A percentile compares a stretch with the other conserved stretches of the same genome.
Evolutionary conservation across 306 rosid species (phyloP).

Genomic region (Cucurbita moschata): DNA sequence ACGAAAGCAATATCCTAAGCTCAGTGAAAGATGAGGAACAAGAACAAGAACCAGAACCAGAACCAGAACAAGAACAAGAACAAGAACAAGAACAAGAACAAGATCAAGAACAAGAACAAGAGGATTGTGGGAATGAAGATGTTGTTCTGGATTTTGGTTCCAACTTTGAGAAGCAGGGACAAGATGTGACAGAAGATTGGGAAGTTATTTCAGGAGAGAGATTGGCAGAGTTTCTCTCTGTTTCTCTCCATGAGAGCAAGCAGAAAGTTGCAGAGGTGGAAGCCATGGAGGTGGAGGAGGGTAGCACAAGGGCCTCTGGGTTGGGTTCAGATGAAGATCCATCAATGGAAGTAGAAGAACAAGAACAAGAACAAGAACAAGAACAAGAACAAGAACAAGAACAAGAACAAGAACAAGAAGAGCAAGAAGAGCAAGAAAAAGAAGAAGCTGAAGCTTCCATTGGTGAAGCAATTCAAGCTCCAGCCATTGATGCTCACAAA

Average conservation of each 20-base stretch:
- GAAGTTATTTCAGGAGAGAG: conserved; percentile 30
- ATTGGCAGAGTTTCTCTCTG: background rate
- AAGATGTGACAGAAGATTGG: conserved; percentile 54
- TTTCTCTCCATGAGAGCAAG: background rate
- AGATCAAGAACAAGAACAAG: conserved; percentile 29
- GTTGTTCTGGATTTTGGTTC: conserved; percentile 68
- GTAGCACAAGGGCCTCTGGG: conserved; percentile 9
- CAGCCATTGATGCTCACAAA: conserved; percentile 14
- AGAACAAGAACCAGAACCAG: conserved; percentile 17
- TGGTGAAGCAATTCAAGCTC: conserved; percentile 21
- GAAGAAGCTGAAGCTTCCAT: conserved; percentile 11
- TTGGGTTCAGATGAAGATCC: conserved; percentile 8
- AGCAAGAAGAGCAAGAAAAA: background rate
- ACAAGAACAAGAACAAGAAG: background rate
- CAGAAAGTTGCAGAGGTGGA: conserved; percentile 11
- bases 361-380: too few species aligned
- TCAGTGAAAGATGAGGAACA: conserved; percentile 21
- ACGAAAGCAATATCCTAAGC: background rate
- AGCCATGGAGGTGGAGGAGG: conserved; percentile 12
- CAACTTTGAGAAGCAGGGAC: conserved; percentile 23
- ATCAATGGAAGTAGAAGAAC: background rate
- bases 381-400: too few species aligned
- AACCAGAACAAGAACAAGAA: too few species aligned
- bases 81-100: background rate
- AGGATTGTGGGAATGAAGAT: conserved; percentile 27